Base-by-base conservation (phyloP, 345 rosid genomes). In the Carallia brachiata region DNA sequence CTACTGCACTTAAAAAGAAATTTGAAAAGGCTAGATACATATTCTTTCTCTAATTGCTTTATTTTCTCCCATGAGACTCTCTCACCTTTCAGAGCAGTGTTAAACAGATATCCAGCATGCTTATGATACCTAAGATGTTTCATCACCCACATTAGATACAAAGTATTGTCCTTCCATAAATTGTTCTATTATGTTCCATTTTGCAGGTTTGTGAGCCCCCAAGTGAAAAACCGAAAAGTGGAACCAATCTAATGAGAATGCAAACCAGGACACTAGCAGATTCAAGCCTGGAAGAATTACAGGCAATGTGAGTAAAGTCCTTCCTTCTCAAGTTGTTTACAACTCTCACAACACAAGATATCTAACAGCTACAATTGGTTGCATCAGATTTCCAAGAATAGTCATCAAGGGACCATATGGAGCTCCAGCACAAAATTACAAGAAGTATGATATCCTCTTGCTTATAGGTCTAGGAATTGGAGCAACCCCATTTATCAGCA, bases 401-500 rank as follows among this genome's bases (percentile, higher is more conserved):
- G 76, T 82, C 54, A 84, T 92, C 69, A 92, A 85, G 83, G 98
- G 99, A 77, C 97, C 97, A 4, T 92, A 75, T 63, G 97, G 99
- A 76, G 99, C 99, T 7, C 99, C 99, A 4, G 99, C 99, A 61
- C 99, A 95, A 64, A 83, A 82, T 74, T 89, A 87, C 85, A 86
- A 77, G 39, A 86, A 86, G 36, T 95, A 69, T 19, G 99, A 95
- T 70, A 85, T 92, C 36, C 87, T 95, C 30, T 74, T 92, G 37
- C 96, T 95, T 34, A 80, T 92, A 36, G 98, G 98, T 47, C 78
- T 95, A 15, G 97, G 99, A 58, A 95, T 92, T 9, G 99, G 99
- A 30, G 99, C 99, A 65, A 95, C 99, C 66, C 99, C 99, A 1
- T 87, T 95, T 67, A 85, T 95, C 71, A 95, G 99, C 86, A 90